Evolutionary conservation across 2,329 filamentous ascomycete species (phyloP).

Genomic region (Lachnellula willkommii): DNA sequence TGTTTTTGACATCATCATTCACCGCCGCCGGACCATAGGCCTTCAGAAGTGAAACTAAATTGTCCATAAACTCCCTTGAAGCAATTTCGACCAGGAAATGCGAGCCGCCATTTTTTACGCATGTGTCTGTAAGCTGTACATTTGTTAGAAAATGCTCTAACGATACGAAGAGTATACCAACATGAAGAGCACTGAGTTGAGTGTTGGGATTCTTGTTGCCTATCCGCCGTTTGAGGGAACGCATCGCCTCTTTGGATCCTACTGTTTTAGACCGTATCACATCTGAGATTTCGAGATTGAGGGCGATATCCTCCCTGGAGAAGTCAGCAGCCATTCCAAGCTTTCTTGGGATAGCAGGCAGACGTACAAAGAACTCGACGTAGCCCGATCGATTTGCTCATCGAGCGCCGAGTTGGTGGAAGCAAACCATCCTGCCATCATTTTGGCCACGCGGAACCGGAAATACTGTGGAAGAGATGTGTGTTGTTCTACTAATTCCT

Average conservation of each 20-base stretch:
- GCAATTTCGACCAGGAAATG: conserved; percentile 96
- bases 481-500: too few relatives aligned
- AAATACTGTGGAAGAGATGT: neutral
- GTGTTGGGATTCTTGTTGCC: conserved; percentile 97
- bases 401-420: conserved; percentile 81
- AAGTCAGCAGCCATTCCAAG: conserved; percentile 20
- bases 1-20: conserved; percentile 79
- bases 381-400: conserved; percentile 94
- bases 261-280: conserved; percentile 96
- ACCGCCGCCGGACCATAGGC: conserved; percentile 67
- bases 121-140: conserved; percentile 82
- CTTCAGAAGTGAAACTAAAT: conserved; percentile 83
- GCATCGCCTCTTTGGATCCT: conserved; percentile 96
- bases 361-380: conserved; percentile 76
- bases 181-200: conserved; percentile 89
- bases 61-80: conserved; percentile 97
- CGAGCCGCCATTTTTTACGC: conserved; percentile 93
- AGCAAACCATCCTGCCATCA: conserved; percentile 64
- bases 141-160: conserved; percentile 28
- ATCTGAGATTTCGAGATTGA: conserved; percentile 98
- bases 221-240: conserved; percentile 86
- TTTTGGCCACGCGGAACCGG: neutral
- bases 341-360: conserved; percentile 29
- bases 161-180: conserved; percentile 35
- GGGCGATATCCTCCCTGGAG: conserved; percentile 82